phyloP scores from a whole-genome alignment of 2,329 filamentous ascomycete genomes.

The Daldinia eschscholtzii region DNA sequence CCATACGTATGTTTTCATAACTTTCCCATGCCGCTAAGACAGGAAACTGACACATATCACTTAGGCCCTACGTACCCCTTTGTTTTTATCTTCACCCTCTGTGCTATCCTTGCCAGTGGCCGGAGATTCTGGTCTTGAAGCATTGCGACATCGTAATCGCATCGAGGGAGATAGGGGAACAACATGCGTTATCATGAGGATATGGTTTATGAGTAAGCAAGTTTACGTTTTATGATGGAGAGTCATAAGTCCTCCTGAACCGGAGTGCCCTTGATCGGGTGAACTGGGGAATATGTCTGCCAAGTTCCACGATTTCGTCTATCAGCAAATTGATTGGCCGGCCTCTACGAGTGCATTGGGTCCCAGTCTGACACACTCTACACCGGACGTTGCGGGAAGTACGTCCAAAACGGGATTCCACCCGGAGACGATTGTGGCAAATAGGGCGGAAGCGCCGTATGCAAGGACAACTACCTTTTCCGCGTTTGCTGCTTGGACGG shows the following conservation, averaged over 20 bases:
- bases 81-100: constrained; percentile 62
- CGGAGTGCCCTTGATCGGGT: not conserved
- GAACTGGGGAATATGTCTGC: not conserved
- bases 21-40: not conserved
- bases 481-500: not conserved
- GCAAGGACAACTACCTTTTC: not conserved
- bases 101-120: constrained; percentile 57
- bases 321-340: not conserved
- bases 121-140: constrained; percentile 59
- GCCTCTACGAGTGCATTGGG: not conserved
- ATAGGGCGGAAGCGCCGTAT: not conserved
- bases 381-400: not conserved
- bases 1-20: constrained; percentile 59
- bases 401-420: not conserved
- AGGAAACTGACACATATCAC: constrained; percentile 44
- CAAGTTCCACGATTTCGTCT: not conserved
- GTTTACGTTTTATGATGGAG: constrained; percentile 1
- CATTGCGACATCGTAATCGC: not conserved
- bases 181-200: not conserved
- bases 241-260: not conserved
- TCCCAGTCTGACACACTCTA: not conserved
- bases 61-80: constrained; percentile 58
- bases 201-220: not conserved
- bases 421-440: not conserved
- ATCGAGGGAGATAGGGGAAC: not conserved